Base-by-base conservation (phyloP, 2,329 filamentous ascomycete genomes). In the Blastomyces parvus region DNA sequence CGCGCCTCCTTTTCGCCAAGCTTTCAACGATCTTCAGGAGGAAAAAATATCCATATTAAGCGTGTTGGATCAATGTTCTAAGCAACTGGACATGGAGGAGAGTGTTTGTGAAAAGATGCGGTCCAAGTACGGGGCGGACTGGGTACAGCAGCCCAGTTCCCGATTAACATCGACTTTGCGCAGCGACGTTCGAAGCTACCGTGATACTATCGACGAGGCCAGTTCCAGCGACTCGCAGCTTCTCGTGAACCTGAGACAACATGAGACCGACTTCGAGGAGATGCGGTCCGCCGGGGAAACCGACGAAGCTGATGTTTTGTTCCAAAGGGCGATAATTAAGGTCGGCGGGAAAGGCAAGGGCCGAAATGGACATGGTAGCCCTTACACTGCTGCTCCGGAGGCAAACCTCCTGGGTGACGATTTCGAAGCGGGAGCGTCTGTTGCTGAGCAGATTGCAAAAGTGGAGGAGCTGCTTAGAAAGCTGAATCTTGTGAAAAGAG, bases 81-180 rank as follows among this genome's bases (percentile, higher is more conserved):
- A 96, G 74, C 89, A 95, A 70, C 79, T 99, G 52, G 94, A 99
- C 69, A 91, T 94, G 86, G 94, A 99, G 75, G 95, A 97, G 77
- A 95, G 90, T 63, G 90, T 97, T 0, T 99, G 94, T 74, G 94
- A 99, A 75, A 99, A 97, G 81, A 99, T 99, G 94, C 86, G 94
- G 57, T 95, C 91, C 14, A 99, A 99, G 74, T 97, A 97, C 73
- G 92, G 93, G 62, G 84, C 83, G 36, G 93, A 97, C 62, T 99
- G 94, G 94, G 96, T 91, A 22, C 94, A 99, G 71, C 94, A 99
- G 71, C 94, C 94, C 13, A 97, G 93, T 73, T 90, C 90, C 40
- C 84, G 90, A 63, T 82, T 99, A 50, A 99, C 93, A 0, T 87
- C 89, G 3, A 97, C 93, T 0, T 78, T 99, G 59, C 85, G 92